Evolutionary conservation across 768 basidiomycete genomes (phyloP).

Genomic region (Trametes cinnabarina): DNA sequence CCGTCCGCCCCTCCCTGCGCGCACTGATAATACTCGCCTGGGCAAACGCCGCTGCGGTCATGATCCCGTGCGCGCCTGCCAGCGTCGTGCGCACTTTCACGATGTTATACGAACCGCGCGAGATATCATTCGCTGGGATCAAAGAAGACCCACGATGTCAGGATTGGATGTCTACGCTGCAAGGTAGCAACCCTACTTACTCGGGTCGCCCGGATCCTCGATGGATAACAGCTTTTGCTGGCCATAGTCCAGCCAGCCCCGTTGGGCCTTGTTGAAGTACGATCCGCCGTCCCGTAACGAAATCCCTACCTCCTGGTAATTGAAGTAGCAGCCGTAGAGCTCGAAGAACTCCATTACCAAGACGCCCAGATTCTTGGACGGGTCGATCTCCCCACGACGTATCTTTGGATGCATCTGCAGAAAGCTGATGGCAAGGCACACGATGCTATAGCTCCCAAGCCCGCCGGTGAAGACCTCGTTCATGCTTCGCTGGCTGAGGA

Average conservation of each 20-base stretch:
- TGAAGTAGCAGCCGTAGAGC: constrained; percentile 89
- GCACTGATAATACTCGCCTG: constrained; percentile 62
- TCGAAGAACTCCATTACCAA: constrained; percentile 97
- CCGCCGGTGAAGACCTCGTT: constrained; percentile 99
- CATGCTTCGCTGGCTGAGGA: constrained; percentile 85
- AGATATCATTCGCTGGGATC: constrained; percentile 84
- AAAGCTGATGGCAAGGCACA: constrained; percentile 90
- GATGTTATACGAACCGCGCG: constrained; percentile 83
- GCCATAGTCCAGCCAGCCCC: constrained; percentile 76
- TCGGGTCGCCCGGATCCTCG: constrained; percentile 88
- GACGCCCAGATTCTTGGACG: constrained; percentile 87
- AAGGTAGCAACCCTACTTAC: constrained; percentile 49
- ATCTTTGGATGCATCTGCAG: constrained; percentile 98
- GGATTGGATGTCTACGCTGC: neutral
- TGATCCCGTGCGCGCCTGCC: constrained; percentile 74
- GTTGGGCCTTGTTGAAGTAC: constrained; percentile 78
- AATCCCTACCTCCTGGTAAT: constrained; percentile 87
- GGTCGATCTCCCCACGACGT: constrained; percentile 81
- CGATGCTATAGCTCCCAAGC: constrained; percentile 90
- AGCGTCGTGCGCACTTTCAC: constrained; percentile 78
- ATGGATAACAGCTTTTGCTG: constrained; percentile 68
- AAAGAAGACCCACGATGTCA: neutral
- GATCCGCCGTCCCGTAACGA: constrained; percentile 84
- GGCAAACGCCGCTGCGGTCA: constrained; percentile 72
- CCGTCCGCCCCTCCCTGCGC: constrained; percentile 48